These are phyloP conservation scores for Tulasnella calospora DNA, from an alignment of 768 basidiomycete species.

Conservation along the genomic window DNA sequence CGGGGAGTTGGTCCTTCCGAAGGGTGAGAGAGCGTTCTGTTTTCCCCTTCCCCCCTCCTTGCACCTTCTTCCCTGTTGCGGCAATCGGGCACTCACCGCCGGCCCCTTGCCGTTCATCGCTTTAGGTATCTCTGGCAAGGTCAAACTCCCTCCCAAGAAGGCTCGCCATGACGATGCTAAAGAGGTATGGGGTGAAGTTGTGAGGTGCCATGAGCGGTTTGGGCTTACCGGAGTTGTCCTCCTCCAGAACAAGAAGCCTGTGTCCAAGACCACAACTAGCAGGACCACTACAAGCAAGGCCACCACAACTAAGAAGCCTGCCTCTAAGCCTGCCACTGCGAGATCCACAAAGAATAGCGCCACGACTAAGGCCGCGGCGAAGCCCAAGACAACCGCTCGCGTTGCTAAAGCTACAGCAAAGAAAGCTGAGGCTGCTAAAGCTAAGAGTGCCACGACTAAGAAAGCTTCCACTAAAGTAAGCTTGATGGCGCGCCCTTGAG, in stretches of 20 bases:
- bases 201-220: not conserved
- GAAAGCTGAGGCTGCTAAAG: conserved; percentile 16
- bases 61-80: not conserved
- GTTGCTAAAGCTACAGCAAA: conserved; percentile 16
- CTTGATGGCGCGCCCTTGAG: not conserved
- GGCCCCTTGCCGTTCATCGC: not conserved
- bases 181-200: not conserved
- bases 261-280: conserved; percentile 22
- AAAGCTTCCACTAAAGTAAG: conserved; percentile 21
- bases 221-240: not conserved
- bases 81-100: not conserved
- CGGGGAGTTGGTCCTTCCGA: conserved; percentile 27
- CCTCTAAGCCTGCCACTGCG: conserved; percentile 30
- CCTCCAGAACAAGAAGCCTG: conserved; percentile 26
- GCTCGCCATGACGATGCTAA: conserved; percentile 22
- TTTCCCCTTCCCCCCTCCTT: not conserved
- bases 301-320: conserved; percentile 22
- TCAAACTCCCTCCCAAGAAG: conserved; percentile 29
- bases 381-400: conserved; percentile 21
- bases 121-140: conserved; percentile 27
- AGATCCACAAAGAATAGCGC: conserved; percentile 33
- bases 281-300: conserved; percentile 16
- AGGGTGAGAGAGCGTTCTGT: conserved; percentile 19
- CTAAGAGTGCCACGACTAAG: conserved; percentile 17
- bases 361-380: not conserved